Evolutionary conservation across 73 alveolate genomes (phyloP).

Genomic region (Symbiodinium pilosum): DNA sequence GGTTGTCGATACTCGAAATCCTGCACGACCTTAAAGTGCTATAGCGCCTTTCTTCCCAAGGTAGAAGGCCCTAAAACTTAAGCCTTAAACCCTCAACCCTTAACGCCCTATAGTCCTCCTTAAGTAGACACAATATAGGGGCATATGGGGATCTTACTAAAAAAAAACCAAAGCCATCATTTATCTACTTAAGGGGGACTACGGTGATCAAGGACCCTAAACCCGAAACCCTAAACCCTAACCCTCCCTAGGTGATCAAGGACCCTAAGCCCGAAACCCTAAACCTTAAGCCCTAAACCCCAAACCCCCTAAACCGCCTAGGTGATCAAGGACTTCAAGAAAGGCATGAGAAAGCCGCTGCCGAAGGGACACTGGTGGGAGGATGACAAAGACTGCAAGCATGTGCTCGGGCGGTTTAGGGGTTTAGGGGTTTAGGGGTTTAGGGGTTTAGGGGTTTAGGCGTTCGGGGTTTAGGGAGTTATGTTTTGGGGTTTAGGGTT

Average conservation of each 20-base stretch:
- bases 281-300: not conserved
- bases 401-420: not conserved
- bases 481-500: not conserved
- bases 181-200: not conserved
- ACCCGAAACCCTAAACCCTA: not conserved
- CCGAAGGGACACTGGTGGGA: conserved; percentile 53
- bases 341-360: not conserved
- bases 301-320: not conserved
- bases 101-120: not conserved
- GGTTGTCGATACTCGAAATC: too few species aligned
- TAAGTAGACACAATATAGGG: not conserved
- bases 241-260: too few species aligned
- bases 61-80: too few species aligned
- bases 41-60: too few species aligned
- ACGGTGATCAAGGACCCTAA: not conserved
- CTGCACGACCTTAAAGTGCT: too few species aligned
- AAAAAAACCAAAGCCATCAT: too few species aligned
- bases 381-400: conserved; percentile 31
- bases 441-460: not conserved
- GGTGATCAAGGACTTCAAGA: not conserved
- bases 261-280: not conserved
- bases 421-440: not conserved
- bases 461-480: not conserved
- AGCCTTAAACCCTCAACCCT: not conserved
- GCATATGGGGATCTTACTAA: too few species aligned